Evolutionary conservation across 2,329 filamentous ascomycete species (phyloP), one percentile per base, ranked within the genome.

Genomic region (Fusarium sp.): DNA sequence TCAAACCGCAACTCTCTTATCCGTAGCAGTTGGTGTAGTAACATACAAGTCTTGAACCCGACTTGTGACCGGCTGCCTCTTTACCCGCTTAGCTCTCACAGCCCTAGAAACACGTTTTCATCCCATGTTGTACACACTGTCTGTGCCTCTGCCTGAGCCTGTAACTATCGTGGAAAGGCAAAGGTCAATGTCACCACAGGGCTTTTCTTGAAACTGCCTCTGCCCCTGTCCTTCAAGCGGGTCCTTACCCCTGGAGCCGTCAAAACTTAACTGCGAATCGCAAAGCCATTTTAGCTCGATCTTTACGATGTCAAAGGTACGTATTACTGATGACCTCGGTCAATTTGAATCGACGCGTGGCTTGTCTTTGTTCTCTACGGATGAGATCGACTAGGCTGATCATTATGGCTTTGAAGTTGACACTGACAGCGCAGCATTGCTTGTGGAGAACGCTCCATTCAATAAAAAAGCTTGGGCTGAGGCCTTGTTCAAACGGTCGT

Each of bases 41-140:
- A 54, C 34, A 14, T 34, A 23, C 11, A 41, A 41, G 34, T 62
- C 49, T 43, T 63, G 28, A 42, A 41, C 32, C 28, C 46, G 43
- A 68, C 23, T 56, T 61, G 63, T 32, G 55, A 71, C 68, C 63
- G 68, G 68, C 58, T 71, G 67, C 68, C 68, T 66, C 63, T 45
- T 54, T 63, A 64, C 55, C 64, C 63, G 63, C 41, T 37, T 60
- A 49, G 46, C 41, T 56, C 55, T 60, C 27, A 61, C 51, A 54
- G 48, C 34, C 28, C 46, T 48, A 42, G 53, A 50, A 51, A 54
- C 71, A 40, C 61, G 57, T 51, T 64, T 64, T 69, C 69, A 74
- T 74, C 71, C 69, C 55, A 75, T 66, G 71, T 74, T 58, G 59
- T 61, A 69, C 72, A 49, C 50, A 50, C 20, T 45, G 43, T 55